These are phyloP conservation scores for Xylariaceae sp. DNA, from an alignment of 2,329 filamentous ascomycete genomes.

Conservation along the genomic window DNA sequence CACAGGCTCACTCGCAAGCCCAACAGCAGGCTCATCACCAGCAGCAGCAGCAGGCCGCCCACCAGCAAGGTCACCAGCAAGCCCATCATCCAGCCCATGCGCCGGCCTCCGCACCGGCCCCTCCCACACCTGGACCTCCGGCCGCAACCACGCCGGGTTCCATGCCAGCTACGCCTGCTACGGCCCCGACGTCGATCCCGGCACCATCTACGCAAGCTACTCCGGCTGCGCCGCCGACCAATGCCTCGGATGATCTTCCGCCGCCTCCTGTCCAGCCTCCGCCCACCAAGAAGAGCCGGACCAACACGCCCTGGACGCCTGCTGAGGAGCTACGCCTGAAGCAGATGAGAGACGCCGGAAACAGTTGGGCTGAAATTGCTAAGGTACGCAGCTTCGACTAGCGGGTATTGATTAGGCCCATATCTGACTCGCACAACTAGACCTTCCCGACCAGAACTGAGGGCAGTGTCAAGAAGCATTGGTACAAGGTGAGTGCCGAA, in stretches of 20 bases:
- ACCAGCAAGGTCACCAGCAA: conserved; percentile 7
- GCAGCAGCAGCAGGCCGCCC: not conserved
- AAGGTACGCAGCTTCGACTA: conserved; percentile 52
- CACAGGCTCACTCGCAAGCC: conserved; percentile 5
- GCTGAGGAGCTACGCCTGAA: conserved; percentile 89
- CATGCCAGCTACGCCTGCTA: conserved; percentile 26
- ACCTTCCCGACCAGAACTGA: conserved; percentile 90
- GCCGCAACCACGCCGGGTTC: conserved; percentile 24
- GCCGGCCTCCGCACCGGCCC: conserved; percentile 18
- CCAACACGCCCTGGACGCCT: conserved; percentile 98
- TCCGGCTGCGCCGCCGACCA: conserved; percentile 21
- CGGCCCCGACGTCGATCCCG: conserved; percentile 30
- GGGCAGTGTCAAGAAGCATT: conserved; percentile 98
- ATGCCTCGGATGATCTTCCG: conserved; percentile 26
- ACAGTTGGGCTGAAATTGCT: conserved; percentile 96
- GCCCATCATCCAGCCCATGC: conserved; percentile 13
- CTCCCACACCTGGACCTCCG: conserved; percentile 22
- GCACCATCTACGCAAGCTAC: conserved; percentile 28
- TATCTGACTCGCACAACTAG: conserved; percentile 33
- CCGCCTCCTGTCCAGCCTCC: conserved; percentile 35
- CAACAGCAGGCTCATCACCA: conserved; percentile 1
- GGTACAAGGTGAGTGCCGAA: conserved; percentile 72
- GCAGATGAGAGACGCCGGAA: conserved; percentile 85
- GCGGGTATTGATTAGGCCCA: not conserved
- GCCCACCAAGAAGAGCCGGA: conserved; percentile 82